Conservation (phyloP, 2,329 filamentous ascomycete species). For the Fusarium nodosum region DNA sequence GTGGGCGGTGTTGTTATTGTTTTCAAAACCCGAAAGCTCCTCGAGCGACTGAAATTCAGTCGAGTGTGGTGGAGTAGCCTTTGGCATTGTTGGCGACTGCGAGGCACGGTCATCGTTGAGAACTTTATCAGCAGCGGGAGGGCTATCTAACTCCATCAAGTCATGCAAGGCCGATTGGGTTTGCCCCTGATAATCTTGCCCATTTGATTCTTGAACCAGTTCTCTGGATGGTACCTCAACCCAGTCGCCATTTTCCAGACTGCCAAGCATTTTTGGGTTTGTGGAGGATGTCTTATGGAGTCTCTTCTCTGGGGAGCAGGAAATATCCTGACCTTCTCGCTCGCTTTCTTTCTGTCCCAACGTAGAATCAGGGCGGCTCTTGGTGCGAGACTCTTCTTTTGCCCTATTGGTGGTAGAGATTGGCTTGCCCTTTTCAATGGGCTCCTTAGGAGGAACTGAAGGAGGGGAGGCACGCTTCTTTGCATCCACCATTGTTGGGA, state of each 20-base stretch:
- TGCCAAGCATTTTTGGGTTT: constrained; percentile 16
- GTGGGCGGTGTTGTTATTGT: constrained; percentile 19
- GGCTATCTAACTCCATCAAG: constrained; percentile 29
- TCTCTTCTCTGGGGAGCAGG: constrained; percentile 35
- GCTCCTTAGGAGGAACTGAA: constrained; percentile 36
- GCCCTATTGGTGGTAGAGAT: background rate
- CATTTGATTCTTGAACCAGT: constrained; percentile 5
- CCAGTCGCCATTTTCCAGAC: constrained; percentile 11
- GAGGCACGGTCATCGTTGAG: constrained; percentile 23
- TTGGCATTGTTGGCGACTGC: constrained; percentile 20
- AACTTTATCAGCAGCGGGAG: constrained; percentile 1
- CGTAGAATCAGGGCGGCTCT: background rate
- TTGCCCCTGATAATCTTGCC: constrained; percentile 8
- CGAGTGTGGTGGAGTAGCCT: constrained; percentile 10
- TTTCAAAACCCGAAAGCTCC: constrained; percentile 36
- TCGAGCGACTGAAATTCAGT: constrained; percentile 42
- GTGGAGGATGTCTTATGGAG: constrained; percentile 30
- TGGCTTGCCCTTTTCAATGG: constrained; percentile 7
- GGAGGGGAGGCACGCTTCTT: constrained; percentile 26
- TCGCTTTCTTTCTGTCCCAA: constrained; percentile 17
- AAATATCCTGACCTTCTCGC: constrained; percentile 19
- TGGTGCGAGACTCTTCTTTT: constrained; percentile 1
- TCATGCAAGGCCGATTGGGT: constrained; percentile 11
- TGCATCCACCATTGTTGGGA: constrained; percentile 27
- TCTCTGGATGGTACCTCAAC: constrained; percentile 20